A percentile compares a stretch with the other conserved stretches of the same genome.
Conservation (phyloP, 768 basidiomycete genomes). For the Phlebiopsis flavidoalba region DNA sequence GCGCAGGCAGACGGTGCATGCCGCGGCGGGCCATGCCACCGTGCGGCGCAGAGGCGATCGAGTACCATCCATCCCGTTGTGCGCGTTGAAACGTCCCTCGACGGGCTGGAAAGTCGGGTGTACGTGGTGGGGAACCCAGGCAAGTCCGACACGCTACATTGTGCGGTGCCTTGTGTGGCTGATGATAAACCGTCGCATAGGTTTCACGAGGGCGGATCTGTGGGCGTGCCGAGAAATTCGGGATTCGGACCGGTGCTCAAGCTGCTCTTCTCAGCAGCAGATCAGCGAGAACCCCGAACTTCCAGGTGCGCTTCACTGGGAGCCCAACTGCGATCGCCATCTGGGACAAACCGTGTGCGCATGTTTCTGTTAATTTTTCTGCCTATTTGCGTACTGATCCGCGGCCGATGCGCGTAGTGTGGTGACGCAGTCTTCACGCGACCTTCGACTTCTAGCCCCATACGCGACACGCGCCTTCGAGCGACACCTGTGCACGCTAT, state of each 20-base stretch:
- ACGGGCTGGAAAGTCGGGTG: constrained; percentile 83
- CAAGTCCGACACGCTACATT: constrained; percentile 19
- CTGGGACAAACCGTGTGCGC: constrained; percentile 80
- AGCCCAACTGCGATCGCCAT: constrained; percentile 72
- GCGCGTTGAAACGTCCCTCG: constrained; percentile 75
- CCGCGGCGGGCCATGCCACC: constrained; percentile 60
- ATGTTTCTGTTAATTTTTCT: not conserved
- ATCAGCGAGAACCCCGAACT: constrained; percentile 67
- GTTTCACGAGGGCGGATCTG: constrained; percentile 77
- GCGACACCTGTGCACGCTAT: constrained; percentile 83
- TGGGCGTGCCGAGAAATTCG: constrained; percentile 77
- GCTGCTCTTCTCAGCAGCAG: constrained; percentile 68
- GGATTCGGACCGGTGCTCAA: constrained; percentile 70
- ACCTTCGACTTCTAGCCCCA: constrained; percentile 82
- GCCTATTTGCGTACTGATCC: not conserved
- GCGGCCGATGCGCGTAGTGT: constrained; percentile 34
- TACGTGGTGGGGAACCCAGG: constrained; percentile 83
- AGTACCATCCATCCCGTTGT: constrained; percentile 77
- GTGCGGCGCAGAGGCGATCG: constrained; percentile 66
- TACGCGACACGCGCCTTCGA: constrained; percentile 71
- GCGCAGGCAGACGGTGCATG: constrained; percentile 74
- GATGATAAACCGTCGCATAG: constrained; percentile 25
- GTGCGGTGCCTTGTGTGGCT: not conserved
- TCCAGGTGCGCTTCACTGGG: constrained; percentile 78
- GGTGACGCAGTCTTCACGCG: constrained; percentile 71